Conservation (phyloP, 768 basidiomycete species). For the Rhodotorula babjevae region DNA sequence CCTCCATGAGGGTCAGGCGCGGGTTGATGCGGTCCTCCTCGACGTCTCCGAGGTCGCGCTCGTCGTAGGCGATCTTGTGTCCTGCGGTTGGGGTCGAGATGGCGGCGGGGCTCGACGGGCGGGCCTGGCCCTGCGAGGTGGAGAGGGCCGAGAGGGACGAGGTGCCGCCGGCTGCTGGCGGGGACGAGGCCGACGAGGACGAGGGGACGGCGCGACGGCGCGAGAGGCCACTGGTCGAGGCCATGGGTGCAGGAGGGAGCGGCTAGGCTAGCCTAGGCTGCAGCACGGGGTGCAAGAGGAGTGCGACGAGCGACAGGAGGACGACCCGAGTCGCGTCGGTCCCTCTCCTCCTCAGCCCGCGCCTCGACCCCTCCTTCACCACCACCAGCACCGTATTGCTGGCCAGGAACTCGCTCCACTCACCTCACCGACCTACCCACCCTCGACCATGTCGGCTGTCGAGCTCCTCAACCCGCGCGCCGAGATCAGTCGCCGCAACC, state of each 20-base stretch:
- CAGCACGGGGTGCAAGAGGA: background rate
- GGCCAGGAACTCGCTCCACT: too few species aligned
- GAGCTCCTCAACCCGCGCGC: slow-evolving; percentile 47
- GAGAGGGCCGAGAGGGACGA: background rate
- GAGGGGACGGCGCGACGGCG: slow-evolving; percentile 8
- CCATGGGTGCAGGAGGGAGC: background rate
- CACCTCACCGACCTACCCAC: background rate
- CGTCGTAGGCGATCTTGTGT: slow-evolving; percentile 72
- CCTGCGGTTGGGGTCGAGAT: background rate
- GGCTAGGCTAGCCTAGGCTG: background rate
- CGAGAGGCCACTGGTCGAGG: slow-evolving; percentile 6
- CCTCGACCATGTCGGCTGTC: slow-evolving; percentile 42
- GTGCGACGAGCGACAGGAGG: background rate
- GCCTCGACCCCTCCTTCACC: too few species aligned
- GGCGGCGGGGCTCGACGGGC: background rate
- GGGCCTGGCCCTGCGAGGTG: background rate
- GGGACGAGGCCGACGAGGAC: background rate
- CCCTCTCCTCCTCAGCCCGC: too few species aligned
- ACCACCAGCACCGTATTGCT: too few species aligned
- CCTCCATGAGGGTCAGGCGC: slow-evolving; percentile 89
- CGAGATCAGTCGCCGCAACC: slow-evolving; percentile 48
- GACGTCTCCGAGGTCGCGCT: slow-evolving; percentile 68
- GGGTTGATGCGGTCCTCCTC: slow-evolving; percentile 68
- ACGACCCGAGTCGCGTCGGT: too few species aligned
- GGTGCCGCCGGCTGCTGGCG: background rate